Evolutionary conservation across 176 grass and related monocot species (phyloP).

Genomic region (Oryza meyeriana): DNA sequence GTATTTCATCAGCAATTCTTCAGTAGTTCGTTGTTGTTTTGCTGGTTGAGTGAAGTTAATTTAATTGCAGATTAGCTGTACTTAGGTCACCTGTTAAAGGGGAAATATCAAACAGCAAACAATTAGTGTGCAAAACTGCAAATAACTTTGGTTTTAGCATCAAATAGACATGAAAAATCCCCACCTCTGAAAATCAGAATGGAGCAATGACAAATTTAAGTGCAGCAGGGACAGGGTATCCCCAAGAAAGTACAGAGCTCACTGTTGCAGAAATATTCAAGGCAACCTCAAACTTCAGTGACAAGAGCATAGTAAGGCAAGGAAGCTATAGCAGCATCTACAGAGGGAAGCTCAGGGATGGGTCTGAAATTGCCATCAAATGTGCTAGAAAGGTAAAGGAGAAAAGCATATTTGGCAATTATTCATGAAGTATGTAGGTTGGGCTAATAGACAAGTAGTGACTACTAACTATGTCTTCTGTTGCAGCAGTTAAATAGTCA

Average conservation of each 20-base stretch:
- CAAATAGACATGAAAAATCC: neutral
- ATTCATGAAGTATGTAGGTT: neutral
- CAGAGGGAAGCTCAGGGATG: slow-evolving; percentile 41
- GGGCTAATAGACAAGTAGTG: too few species aligned
- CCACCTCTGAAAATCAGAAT: neutral
- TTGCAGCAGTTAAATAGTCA: slow-evolving; percentile 3
- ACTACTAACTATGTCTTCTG: neutral
- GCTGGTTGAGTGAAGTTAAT: neutral
- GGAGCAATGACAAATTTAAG: neutral
- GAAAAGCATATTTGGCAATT: neutral
- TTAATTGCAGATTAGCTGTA: neutral
- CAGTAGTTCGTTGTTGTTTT: neutral
- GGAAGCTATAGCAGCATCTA: slow-evolving; percentile 22
- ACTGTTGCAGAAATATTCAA: slow-evolving; percentile 13
- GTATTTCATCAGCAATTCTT: neutral
- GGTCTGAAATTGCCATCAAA: slow-evolving; percentile 24
- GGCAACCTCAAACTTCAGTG: slow-evolving; percentile 42
- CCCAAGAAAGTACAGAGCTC: slow-evolving; percentile 22
- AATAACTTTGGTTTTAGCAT: neutral
- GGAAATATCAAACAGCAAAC: neutral
- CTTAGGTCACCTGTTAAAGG: neutral
- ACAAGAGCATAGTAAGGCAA: slow-evolving; percentile 35
- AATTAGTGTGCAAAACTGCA: neutral
- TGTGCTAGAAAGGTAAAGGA: slow-evolving; percentile 30
- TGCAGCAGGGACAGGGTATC: slow-evolving; percentile 24